phyloP scores from a whole-genome alignment of 352 stramenopile genomes.

The Aphanomyces cochlioides region DNA sequence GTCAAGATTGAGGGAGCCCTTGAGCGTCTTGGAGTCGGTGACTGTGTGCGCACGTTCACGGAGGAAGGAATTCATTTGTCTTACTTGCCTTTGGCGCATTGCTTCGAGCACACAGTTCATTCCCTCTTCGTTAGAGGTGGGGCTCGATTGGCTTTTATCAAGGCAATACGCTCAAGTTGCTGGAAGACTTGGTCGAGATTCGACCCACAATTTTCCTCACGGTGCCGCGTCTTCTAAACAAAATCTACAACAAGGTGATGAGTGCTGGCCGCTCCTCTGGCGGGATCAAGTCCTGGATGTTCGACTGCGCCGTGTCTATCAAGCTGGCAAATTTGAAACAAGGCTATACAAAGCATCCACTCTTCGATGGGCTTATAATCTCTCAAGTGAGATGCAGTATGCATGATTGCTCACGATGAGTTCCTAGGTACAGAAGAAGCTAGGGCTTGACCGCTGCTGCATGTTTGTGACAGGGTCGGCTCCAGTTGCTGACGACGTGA shows the following conservation, averaged over 20 bases:
- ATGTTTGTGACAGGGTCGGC: constrained; percentile 93
- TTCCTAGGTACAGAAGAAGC: constrained; percentile 84
- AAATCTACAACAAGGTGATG: constrained; percentile 94
- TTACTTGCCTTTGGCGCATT: constrained; percentile 95
- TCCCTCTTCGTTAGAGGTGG: constrained; percentile 53
- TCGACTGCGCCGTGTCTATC: constrained; percentile 64
- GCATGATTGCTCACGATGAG: constrained; percentile 47
- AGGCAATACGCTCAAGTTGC: constrained; percentile 82
- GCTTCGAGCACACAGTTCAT: constrained; percentile 90
- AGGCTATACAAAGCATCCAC: constrained; percentile 44
- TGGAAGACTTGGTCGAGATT: constrained; percentile 90
- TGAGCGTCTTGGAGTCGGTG: constrained; percentile 16
- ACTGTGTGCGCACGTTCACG: background rate
- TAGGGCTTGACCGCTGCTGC: constrained; percentile 69
- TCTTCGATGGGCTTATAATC: constrained; percentile 96
- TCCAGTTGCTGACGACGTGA: constrained; percentile 87
- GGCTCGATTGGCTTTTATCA: constrained; percentile 90
- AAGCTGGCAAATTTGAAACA: constrained; percentile 45
- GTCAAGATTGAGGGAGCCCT: constrained; percentile 17
- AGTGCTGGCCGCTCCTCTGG: constrained; percentile 50
- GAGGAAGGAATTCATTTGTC: constrained; percentile 87
- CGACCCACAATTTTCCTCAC: constrained; percentile 89
- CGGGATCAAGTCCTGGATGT: constrained; percentile 71
- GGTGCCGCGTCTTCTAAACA: constrained; percentile 93
- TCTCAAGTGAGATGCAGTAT: constrained; percentile 63